Evolutionary conservation across 257 asterid genomes (phyloP), one percentile per base, ranked within the genome.

Genomic region (Solanum piurae): DNA sequence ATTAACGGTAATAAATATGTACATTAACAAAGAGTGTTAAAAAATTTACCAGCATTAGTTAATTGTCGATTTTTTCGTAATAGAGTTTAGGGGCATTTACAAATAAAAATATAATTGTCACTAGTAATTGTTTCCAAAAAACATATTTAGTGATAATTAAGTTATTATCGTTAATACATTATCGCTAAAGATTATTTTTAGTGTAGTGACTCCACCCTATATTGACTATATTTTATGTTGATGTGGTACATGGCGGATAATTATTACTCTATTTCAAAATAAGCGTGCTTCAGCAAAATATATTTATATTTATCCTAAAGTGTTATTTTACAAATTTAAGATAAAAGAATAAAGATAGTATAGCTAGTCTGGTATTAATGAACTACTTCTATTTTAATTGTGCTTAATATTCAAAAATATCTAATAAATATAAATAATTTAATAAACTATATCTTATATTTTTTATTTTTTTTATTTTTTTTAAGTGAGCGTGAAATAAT

Each of bases 91-190:
- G 58, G 58, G 21, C 3, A 49, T 49, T 49, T 49, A 49, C 21
- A 49, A 49, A 49, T 49, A 49, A 49, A 49, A 49, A 44, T 49
- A 14, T 49, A 49, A 49, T 14, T 49, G 58, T 49, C 58, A 49
- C 20, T 49, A 49, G 21, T 5, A 14, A 49, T 49, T 49, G 6
- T 3, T 14, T 49, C 7, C 18, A 49, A 14, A 49, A 49, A 49
- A 49, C 0, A 46, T 46, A 46, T 46, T 46, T 46, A 46, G 7
- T 13, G 7, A 18, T 55, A 55, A 55, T 55, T 18, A 55, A 55
- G 2, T 18, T 18, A 55, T 55, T 55, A 0, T 18, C 9, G 0
- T 18, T 55, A 6, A 2, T 6, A 6, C 0, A 6, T 55, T 18
- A 0, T 7, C 0, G 4, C 1, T 55, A 55, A 55, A 55, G 2